Conservation (phyloP, 2,329 filamentous ascomycete genomes). For the Fusarium sp. region DNA sequence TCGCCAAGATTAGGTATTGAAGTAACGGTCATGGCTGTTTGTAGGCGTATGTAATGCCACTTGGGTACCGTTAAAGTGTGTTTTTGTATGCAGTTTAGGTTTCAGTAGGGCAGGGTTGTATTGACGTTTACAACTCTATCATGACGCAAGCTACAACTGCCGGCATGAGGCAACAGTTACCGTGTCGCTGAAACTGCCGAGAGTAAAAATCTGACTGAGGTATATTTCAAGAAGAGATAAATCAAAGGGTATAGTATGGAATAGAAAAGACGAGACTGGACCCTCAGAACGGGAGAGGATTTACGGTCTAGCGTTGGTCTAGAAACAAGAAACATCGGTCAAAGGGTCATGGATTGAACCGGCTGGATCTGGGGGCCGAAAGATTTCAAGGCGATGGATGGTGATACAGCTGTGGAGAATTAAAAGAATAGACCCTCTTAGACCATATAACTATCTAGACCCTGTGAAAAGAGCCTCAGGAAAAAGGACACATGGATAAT, state of each 20-base stretch:
- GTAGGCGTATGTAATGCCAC: not conserved
- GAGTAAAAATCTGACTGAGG: not conserved
- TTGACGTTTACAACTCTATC: slow-evolving; percentile 15
- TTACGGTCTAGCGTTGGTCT: not conserved
- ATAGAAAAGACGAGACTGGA: not conserved
- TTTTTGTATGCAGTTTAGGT: slow-evolving; percentile 2
- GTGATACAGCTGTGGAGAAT: slow-evolving; percentile 24
- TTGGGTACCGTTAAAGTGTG: not conserved
- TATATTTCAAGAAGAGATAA: not conserved
- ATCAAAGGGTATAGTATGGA: not conserved
- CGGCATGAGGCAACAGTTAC: not conserved
- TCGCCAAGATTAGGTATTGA: slow-evolving; percentile 42
- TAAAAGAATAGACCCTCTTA: not conserved
- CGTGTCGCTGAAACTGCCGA: not conserved
- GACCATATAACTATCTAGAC: not conserved
- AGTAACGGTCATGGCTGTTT: slow-evolving; percentile 18
- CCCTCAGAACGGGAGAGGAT: not conserved
- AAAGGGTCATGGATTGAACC: slow-evolving; percentile 23
- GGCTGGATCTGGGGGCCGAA: slow-evolving; percentile 12
- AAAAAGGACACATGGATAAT: slow-evolving; percentile 15
- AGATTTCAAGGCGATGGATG: slow-evolving; percentile 5
- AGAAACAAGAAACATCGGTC: slow-evolving; percentile 15
- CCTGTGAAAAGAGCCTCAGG: slow-evolving; percentile 8
- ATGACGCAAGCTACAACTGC: slow-evolving; percentile 24
- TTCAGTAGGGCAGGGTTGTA: slow-evolving; percentile 13